phyloP scores from a whole-genome alignment of 2,329 filamentous ascomycete genomes.

The Alternaria tenuissima region DNA sequence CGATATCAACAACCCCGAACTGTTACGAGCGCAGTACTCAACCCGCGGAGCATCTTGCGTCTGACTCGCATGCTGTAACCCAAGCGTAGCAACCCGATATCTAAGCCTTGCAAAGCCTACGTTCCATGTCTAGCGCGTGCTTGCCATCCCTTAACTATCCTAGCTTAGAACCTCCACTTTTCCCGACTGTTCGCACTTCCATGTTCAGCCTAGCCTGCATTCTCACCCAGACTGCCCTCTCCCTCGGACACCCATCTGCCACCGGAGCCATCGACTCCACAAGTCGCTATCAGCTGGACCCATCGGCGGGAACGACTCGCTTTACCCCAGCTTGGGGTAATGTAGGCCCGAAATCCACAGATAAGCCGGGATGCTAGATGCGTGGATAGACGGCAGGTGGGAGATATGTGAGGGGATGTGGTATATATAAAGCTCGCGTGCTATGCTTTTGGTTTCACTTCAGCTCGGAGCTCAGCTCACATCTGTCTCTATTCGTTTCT shows the following conservation, averaged over 20 bases:
- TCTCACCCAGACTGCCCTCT: constrained; percentile 6
- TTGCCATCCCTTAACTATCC: constrained; percentile 19
- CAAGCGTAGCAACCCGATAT: constrained; percentile 3
- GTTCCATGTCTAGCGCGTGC: constrained; percentile 14
- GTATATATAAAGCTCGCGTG: constrained; percentile 27
- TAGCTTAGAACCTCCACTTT: constrained; percentile 20
- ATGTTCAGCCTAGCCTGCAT: constrained; percentile 13
- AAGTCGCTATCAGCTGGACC: constrained; percentile 21
- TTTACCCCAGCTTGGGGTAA: constrained; percentile 37
- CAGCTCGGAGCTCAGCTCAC: constrained; percentile 14
- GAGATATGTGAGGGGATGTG: not conserved
- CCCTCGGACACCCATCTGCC: constrained; percentile 7
- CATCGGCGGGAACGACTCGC: constrained; percentile 4
- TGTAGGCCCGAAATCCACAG: constrained; percentile 26
- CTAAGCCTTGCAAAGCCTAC: constrained; percentile 15
- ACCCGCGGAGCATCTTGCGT: constrained; percentile 20
- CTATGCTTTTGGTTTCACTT: not conserved
- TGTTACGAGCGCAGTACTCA: not conserved
- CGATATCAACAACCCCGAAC: not conserved
- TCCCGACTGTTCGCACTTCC: constrained; percentile 33
- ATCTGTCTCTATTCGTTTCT: not conserved
- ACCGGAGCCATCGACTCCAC: constrained; percentile 20
- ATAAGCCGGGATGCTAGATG: constrained; percentile 24
- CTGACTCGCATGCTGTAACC: constrained; percentile 18
- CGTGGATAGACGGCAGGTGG: constrained; percentile 10